Evolutionary conservation across 2,329 filamentous ascomycete genomes (phyloP), one percentile per base, ranked within the genome.

Genomic region (Claviceps fusiformis): DNA sequence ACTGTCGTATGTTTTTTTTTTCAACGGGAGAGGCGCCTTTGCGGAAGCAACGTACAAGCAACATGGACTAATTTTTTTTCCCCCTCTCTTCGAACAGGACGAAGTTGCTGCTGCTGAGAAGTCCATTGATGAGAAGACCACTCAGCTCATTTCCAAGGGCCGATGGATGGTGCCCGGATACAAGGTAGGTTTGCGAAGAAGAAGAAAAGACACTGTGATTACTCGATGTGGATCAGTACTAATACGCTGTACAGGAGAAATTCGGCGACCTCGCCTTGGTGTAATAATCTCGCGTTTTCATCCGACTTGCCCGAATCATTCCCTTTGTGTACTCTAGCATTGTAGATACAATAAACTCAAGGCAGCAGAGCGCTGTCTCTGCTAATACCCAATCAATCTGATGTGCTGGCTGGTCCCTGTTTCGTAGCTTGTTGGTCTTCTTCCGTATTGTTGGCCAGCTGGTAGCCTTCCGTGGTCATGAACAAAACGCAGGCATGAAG

Each of bases 121-220:
- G 66, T 92, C 95, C 64, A 96, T 98, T 73, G 92, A 97, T 77
- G 85, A 95, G 83, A 95, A 95, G 82, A 95, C 92, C 66, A 77
- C 85, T 67, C 85, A 93, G 77, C 83, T 98, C 71, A 91, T 98
- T 62, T 89, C 89, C 74, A 96, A 95, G 86, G 92, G 92, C 73
- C 89, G 90, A 83, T 98, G 93, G 93, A 82, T 85, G 78, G 91
- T 95, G 69, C 91, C 93, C 61, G 93, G 93, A 71, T 98, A 98
- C 87, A 95, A 96, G 89, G 92, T 92, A 78, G 66, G 85, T 70
- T 56, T 6, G 29, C 47, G 9, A 27, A 19, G 35, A 11, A 35
- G 13, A 24, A 47, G 1, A 6, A 41, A 11, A 35, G 13, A 24
- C 47, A 1, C 9, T 17, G 44, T 33, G 31, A 35, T 31, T 9